Evolutionary conservation across 108 stramenopile species (phyloP), one percentile per base, ranked within the genome.

Genomic region (Schizochytrium sp.): DNA sequence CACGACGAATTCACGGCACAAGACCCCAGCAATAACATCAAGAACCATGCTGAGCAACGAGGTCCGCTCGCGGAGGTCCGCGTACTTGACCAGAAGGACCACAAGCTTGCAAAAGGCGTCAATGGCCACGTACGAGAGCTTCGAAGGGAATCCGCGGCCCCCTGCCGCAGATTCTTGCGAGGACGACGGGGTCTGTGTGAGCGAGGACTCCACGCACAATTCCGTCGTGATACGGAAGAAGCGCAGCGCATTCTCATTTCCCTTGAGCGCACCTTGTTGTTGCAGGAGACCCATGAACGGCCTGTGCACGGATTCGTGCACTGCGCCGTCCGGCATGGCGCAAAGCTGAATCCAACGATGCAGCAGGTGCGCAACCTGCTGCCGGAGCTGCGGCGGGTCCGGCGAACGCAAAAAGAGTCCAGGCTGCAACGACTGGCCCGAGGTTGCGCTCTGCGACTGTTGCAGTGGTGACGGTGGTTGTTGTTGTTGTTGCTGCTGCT

Each of bases 301-400:
- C 18, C 93, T 90, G 72, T 95, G 88, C n/a, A 93, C 93, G 89
- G 97, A 97, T 89, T 99, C 98, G 90, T 94, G 97, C 19, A 94
- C 91, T 3, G 93, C 88, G 5, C 93, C 94, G 4, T 25, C 45
- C 18, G 72, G 28, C 58, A 29, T 41, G 83, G 87, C 95, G 72
- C 97, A 94, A 34, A 99, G 89, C 57, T 97, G 97, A 72, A 99
- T 95, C 99, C 99, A 99, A 88, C 95, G 92, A 53, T 98, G 97
- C 87, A 99, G 89, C 69, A 99, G 91, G 10, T 91, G 89, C 5
- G 97, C 95, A 57, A 98, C 97, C 72, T 97, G 96, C 83, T 96
- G 95, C 58, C 94, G 93, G 4, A 96, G 94, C 87, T 44, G 95
- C 95, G 57, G 92, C 90, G 72, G 91, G 95, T 72, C 43, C 91